phyloP scores from a whole-genome alignment of 805 yeast species.

The Metschnikowia lachancei region DNA sequence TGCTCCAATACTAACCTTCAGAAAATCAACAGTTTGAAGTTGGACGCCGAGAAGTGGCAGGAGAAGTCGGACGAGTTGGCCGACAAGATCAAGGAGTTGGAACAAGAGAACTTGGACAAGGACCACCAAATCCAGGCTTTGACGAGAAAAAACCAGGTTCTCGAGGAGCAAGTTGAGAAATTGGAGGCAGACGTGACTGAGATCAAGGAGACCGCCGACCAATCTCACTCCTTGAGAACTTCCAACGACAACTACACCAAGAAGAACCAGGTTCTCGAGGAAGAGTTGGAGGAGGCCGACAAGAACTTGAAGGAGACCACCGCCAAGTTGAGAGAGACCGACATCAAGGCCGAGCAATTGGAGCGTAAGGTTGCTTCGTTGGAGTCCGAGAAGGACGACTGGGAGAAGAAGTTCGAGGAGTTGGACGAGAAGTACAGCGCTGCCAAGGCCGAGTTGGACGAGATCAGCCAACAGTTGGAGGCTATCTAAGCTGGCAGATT shows the following conservation, averaged over 20 bases:
- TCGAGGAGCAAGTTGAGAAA: slow-evolving; percentile 81
- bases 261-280: slow-evolving; percentile 85
- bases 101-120: slow-evolving; percentile 87
- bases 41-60: slow-evolving; percentile 97
- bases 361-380: slow-evolving; percentile 90
- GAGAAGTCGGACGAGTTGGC: slow-evolving; percentile 89
- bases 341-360: slow-evolving; percentile 91
- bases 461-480: slow-evolving; percentile 94
- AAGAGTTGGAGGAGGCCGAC: slow-evolving; percentile 87
- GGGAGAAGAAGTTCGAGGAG: slow-evolving; percentile 86
- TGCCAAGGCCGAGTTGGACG: slow-evolving; percentile 93
- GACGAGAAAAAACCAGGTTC: slow-evolving; percentile 84
- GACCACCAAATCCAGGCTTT: slow-evolving; percentile 93
- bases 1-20: slow-evolving; percentile 26
- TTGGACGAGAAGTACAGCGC: slow-evolving; percentile 74
- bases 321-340: slow-evolving; percentile 90
- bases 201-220: slow-evolving; percentile 84
- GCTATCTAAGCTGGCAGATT: slow-evolving; percentile 41
- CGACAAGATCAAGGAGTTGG: slow-evolving; percentile 79
- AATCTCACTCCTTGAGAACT: slow-evolving; percentile 81
- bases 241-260: slow-evolving; percentile 88
- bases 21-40: slow-evolving; percentile 86
- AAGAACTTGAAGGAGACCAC: slow-evolving; percentile 89
- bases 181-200: slow-evolving; percentile 71
- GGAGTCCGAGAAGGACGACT: slow-evolving; percentile 87